Base-by-base conservation (phyloP, 345 rosid genomes). In the Euphorbia lathyris region DNA sequence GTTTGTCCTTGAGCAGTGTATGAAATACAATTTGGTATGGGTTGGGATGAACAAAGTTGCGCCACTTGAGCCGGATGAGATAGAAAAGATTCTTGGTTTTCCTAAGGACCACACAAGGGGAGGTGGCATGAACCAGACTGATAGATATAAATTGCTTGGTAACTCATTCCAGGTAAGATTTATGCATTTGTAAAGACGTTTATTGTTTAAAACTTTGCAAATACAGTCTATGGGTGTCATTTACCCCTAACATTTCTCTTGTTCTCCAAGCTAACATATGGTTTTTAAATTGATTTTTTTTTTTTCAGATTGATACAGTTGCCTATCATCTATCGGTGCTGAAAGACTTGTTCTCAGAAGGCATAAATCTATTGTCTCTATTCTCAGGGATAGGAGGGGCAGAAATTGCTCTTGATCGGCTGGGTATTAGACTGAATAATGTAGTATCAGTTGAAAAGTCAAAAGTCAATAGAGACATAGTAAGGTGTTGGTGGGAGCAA, bases 371-470 rank as follows among this genome's bases (percentile, higher is more conserved):
- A 5, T 84, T 93, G n/a, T 93, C 97, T 2, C 91, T 93, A n/a
- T 93, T 93, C 79, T 85, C 97, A 8, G 98, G 98, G 11, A 93
- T 93, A n/a, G 98, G 98, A 19, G 98, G 97, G 26, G 98, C 87
- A 0, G 96, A 93, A 77, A 96, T 93, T 48, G 96, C 98, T 10
- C 83, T 94, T 22, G 86, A 91, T 66, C 84, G 90, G 36, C 94
- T 91, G 9, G 87, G 90, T 19, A 57, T 93, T 34, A 86, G 74
- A 0, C 43, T 91, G 79, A 91, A 91, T 68, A 79, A 65, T 25
- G 97, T 93, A 3, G 96, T 93, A 1, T 79, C 97, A 0, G 94
- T 91, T 11, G 97, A 93, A 73, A 87, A 78, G n/a, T 85, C 91
- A 0, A 82, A 86, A 67, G 87, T 67, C 0, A 93, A 91, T 65